These are phyloP conservation scores for Moniliophthora roreri DNA, from an alignment of 1,284 basidiomycete genomes.

Conservation along the genomic window DNA sequence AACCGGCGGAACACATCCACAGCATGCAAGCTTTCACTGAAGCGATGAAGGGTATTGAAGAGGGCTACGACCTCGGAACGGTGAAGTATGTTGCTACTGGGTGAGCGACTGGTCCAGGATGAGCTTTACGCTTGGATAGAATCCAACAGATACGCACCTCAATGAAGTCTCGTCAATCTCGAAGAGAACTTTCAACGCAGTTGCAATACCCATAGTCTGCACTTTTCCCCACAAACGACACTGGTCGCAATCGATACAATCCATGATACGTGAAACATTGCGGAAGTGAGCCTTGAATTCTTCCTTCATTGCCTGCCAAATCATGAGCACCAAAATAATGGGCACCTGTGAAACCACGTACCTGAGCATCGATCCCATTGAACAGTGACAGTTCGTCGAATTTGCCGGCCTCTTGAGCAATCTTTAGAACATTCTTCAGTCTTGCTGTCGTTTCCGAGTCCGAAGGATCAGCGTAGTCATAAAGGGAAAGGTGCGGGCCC, in stretches of 20 bases:
- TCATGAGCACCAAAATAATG: not conserved
- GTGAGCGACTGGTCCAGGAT: slow-evolving; percentile 55
- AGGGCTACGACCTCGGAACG: slow-evolving; percentile 96
- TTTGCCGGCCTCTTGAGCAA: slow-evolving; percentile 65
- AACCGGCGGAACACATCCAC: slow-evolving; percentile 77
- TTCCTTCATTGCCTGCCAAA: slow-evolving; percentile 76
- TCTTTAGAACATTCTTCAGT: slow-evolving; percentile 63
- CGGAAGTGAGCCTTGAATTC: slow-evolving; percentile 97
- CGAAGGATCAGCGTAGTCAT: slow-evolving; percentile 69
- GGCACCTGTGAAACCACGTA: slow-evolving; percentile 31
- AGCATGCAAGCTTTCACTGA: slow-evolving; percentile 82
- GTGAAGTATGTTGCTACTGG: slow-evolving; percentile 79
- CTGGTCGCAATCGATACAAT: slow-evolving; percentile 98
- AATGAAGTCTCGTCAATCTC: slow-evolving; percentile 88
- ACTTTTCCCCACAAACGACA: slow-evolving; percentile 99
- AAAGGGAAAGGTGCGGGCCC: slow-evolving; percentile 81
- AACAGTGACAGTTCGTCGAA: slow-evolving; percentile 90
- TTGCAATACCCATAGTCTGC: slow-evolving; percentile 92
- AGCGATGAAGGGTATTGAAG: slow-evolving; percentile 92
- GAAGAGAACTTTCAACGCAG: slow-evolving; percentile 94
- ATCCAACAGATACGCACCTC: slow-evolving; percentile 52
- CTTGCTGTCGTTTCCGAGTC: slow-evolving; percentile 64
- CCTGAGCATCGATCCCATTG: slow-evolving; percentile 82
- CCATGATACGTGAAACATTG: slow-evolving; percentile 97
- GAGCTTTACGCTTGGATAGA: not conserved